Base-by-base conservation (phyloP, 2,329 filamentous ascomycete genomes). In the Paecilomyces variotii region DNA sequence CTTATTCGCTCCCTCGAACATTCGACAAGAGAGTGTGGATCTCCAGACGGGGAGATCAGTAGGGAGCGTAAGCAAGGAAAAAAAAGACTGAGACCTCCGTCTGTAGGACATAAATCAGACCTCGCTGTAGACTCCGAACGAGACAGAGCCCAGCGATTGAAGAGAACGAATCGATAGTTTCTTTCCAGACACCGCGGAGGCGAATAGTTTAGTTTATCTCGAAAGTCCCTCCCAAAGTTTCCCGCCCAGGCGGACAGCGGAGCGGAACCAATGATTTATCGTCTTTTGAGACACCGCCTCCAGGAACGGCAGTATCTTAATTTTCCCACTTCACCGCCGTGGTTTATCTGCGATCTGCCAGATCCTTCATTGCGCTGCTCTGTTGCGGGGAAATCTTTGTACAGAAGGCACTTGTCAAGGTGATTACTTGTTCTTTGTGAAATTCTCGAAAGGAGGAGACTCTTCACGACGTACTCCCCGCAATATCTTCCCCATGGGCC, bases 401-500 rank as follows among this genome's bases (percentile, higher is more conserved):
- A 2, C n/a, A 9, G 5, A n/a, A 9, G 39, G 3, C n/a, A 45
- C 4, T n/a, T 9, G 2, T 14, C 2, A 39, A 39, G 5, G n/a
- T 14, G 0, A 6, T 45, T 19, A 45, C 9, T 39, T 34, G 45
- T 57, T 34, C 27, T 26, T 53, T 53, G 26, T 45, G 28, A 54
- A 39, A n/a, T 14, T 19, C 11, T n/a, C 11, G 2, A 6, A 4
- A 5, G 14, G 35, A 45, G 14, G 19, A 24, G 2, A 2, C n/a
- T 19, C 35, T 32, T 2, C 2, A 32, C 30, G 11, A 2, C 11
- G 30, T 32, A 10, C 7, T 45, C 27, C 28, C 45, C 11, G 14
- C 11, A 25, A 4, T 14, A 1, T 35, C 25, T 49, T 27, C 25
- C 28, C 32, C 6, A 76, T 77, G 74, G 67, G 69, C 5, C 71